Conservation (phyloP, 2,329 filamentous ascomycete genomes). For the Orbilia blumenaviensis region DNA sequence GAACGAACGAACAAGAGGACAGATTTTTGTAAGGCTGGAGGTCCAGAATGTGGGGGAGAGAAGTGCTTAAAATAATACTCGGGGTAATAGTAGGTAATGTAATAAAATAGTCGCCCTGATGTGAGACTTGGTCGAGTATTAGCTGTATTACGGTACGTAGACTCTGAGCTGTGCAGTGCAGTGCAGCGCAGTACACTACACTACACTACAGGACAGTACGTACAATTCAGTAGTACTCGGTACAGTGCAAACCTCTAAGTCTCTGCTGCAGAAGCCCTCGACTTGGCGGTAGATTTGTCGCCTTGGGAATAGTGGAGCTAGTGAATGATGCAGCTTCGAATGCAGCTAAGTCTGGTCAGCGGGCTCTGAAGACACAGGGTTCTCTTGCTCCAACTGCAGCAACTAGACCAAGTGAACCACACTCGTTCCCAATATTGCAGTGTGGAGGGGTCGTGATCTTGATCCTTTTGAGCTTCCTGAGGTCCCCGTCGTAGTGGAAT, state of each 20-base stretch:
- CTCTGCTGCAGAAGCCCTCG: background rate
- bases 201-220: no score
- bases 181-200: background rate
- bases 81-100: background rate
- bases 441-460: conserved; percentile 35
- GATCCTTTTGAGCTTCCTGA: conserved; percentile 16
- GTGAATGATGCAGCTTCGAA: conserved; percentile 31
- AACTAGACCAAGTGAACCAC: conserved; percentile 29
- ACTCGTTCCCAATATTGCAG: conserved; percentile 26
- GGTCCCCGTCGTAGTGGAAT: conserved; percentile 27
- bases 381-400: conserved; percentile 6
- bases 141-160: conserved; percentile 1
- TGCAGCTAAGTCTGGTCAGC: conserved; percentile 53
- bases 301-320: conserved; percentile 17
- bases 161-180: background rate
- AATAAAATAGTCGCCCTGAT: background rate
- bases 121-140: conserved; percentile 5
- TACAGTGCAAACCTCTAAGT: background rate
- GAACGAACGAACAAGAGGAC: background rate
- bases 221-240: background rate
- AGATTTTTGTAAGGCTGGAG: conserved; percentile 11
- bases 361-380: conserved; percentile 36
- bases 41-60: background rate
- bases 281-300: background rate
- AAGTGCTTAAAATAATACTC: conserved; percentile 5